A percentile compares a stretch with the other conserved stretches of the same genome.
Evolutionary conservation across 106 monocot species (phyloP).

Genomic region (Posidonia australis): DNA sequence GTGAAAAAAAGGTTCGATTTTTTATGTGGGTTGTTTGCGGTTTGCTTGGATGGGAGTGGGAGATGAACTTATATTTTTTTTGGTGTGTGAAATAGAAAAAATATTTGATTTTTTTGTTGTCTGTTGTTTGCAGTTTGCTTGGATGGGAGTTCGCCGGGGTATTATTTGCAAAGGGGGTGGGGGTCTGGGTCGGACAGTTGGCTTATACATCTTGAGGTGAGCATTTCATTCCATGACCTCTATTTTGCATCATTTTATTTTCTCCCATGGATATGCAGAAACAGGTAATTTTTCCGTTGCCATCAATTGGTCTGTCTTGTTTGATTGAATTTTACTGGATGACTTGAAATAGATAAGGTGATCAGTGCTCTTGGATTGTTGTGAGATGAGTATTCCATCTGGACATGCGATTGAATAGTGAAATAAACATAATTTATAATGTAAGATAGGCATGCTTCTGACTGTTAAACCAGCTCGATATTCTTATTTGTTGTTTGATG

Average conservation of each 20-base stretch:
- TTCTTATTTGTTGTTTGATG: too few species aligned
- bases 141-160: conserved; percentile 73
- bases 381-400: too few species aligned
- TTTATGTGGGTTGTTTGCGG: too few species aligned
- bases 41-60: background rate
- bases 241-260: background rate
- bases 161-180: conserved; percentile 52
- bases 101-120: background rate
- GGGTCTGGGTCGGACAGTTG: conserved; percentile 55
- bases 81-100: background rate
- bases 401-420: too few species aligned
- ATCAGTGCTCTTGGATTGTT: too few species aligned
- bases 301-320: background rate
- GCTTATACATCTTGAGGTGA: conserved; percentile 75
- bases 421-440: too few species aligned
- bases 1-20: too few species aligned
- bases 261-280: background rate
- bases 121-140: conserved; percentile 60
- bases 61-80: background rate
- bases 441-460: too few species aligned
- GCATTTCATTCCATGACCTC: background rate
- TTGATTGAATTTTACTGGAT: too few species aligned
- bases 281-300: background rate
- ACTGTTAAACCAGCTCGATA: too few species aligned
- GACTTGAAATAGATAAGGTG: too few species aligned